Percentiles rank a stretch among this genome's conserved stretches.
Evolutionary conservation across 306 rosid genomes (phyloP).

Genomic region (Fragaria nilgerrensis): DNA sequence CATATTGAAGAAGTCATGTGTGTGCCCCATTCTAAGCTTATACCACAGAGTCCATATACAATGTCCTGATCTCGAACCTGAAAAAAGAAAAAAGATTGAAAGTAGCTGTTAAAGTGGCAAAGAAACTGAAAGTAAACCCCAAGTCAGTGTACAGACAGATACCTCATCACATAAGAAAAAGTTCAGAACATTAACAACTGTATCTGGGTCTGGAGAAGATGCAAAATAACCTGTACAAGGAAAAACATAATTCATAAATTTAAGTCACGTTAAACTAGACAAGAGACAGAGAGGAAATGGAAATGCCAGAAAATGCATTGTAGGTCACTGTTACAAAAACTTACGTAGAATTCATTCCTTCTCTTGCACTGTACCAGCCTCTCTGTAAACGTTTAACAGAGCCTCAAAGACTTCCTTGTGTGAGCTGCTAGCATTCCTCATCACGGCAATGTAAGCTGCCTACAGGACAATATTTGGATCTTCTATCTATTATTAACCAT

Average conservation of each 20-base stretch:
- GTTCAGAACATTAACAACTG: slow-evolving; percentile 48
- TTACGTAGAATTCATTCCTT: slow-evolving; percentile 48
- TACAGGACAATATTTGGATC: slow-evolving; percentile 20
- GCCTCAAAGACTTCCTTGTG: slow-evolving; percentile 44
- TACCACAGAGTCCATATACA: slow-evolving; percentile 34
- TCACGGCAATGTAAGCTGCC: slow-evolving; percentile 54
- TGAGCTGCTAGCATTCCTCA: slow-evolving; percentile 44
- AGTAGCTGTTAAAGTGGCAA: slow-evolving; percentile 11
- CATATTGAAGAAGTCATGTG: background rate
- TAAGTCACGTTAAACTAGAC: slow-evolving; percentile 31
- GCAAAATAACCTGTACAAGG: slow-evolving; percentile 46
- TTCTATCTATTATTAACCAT: background rate
- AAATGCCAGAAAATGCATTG: background rate
- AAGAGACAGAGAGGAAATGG: background rate
- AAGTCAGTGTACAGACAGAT: background rate
- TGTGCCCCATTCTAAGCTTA: slow-evolving; percentile 41
- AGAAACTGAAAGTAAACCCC: slow-evolving; percentile 4
- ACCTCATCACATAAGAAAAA: slow-evolving; percentile 52
- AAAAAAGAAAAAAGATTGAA: background rate
- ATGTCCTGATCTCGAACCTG: slow-evolving; percentile 62
- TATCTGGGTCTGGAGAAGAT: slow-evolving; percentile 51
- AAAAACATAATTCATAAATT: background rate
- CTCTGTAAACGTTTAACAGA: slow-evolving; percentile 40
- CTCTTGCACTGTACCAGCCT: slow-evolving; percentile 35
- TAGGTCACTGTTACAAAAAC: slow-evolving; percentile 12